These are phyloP conservation scores for Cladorrhinum samala DNA, from an alignment of 495 filamentous ascomycete species.

Conservation along the genomic window DNA sequence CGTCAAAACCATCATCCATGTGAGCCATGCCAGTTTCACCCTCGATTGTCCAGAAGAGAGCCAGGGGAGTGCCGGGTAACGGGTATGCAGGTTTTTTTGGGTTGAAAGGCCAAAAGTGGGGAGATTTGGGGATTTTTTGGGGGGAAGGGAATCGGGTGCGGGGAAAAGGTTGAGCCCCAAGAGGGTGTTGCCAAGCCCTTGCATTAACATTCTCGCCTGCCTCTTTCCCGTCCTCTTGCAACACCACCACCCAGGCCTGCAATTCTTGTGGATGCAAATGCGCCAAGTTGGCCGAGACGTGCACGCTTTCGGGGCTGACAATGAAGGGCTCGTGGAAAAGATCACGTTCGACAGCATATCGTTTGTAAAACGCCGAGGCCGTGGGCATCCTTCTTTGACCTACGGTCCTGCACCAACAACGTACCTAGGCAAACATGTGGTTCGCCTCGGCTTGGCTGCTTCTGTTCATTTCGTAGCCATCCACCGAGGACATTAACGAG, in stretches of 20 bases:
- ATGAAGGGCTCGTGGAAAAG: background rate
- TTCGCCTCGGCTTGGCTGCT: conserved; percentile 5
- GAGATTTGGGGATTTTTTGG: background rate
- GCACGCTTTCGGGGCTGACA: conserved; percentile 3
- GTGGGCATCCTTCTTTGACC: background rate
- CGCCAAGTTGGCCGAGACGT: background rate
- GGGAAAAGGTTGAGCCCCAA: background rate
- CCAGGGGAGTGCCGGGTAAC: background rate
- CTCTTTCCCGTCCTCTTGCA: background rate
- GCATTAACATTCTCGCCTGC: background rate
- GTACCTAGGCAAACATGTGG: background rate
- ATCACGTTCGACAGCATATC: background rate
- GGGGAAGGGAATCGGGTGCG: background rate
- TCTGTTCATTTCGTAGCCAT: conserved; percentile 1
- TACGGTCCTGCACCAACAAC: background rate
- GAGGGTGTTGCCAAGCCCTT: background rate
- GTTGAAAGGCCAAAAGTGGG: background rate
- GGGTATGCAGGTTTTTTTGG: background rate
- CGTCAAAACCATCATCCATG: too few species aligned
- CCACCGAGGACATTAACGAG: background rate
- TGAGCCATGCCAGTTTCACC: too few species aligned
- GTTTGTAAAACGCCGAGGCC: background rate
- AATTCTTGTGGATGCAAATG: background rate
- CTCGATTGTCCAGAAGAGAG: too few species aligned
- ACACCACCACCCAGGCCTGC: background rate